Conservation (phyloP, 2,329 filamentous ascomycete species). For the Cordyceps cicadae region DNA sequence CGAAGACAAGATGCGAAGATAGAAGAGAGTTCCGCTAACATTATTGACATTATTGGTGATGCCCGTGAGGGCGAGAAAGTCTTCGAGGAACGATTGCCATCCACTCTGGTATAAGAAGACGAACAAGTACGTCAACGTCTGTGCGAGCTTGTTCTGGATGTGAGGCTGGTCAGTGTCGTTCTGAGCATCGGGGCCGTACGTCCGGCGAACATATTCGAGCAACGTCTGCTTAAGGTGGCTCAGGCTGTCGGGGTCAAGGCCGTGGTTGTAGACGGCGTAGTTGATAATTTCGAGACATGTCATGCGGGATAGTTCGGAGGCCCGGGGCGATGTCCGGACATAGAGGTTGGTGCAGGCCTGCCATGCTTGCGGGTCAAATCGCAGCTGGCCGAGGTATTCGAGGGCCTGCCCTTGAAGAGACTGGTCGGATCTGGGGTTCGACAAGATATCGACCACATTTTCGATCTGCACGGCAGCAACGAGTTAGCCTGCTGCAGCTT, state of each 20-base stretch:
- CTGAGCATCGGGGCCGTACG: conserved; percentile 55
- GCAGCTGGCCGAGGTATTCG: conserved; percentile 70
- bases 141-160: conserved; percentile 94
- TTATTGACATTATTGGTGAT: conserved; percentile 60
- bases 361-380: conserved; percentile 78
- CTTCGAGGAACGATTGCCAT: conserved; percentile 87
- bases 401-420: conserved; percentile 73
- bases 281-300: conserved; percentile 90
- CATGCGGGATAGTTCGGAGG: conserved; percentile 77
- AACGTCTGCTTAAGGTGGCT: conserved; percentile 71
- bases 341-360: conserved; percentile 84
- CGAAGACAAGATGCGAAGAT: conserved; percentile 78
- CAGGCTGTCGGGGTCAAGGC: conserved; percentile 65
- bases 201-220: conserved; percentile 69
- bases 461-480: conserved; percentile 56
- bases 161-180: conserved; percentile 60
- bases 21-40: conserved; percentile 68
- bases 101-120: conserved; percentile 74
- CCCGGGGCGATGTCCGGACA: conserved; percentile 58
- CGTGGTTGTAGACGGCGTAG: conserved; percentile 75
- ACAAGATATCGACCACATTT: conserved; percentile 92
- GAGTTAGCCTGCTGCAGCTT: conserved; percentile 13
- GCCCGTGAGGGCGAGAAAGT: conserved; percentile 71
- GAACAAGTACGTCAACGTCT: conserved; percentile 92
- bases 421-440: conserved; percentile 68